Conservation (phyloP, 1,284 basidiomycete genomes). For the Cryptococcus sp. region DNA sequence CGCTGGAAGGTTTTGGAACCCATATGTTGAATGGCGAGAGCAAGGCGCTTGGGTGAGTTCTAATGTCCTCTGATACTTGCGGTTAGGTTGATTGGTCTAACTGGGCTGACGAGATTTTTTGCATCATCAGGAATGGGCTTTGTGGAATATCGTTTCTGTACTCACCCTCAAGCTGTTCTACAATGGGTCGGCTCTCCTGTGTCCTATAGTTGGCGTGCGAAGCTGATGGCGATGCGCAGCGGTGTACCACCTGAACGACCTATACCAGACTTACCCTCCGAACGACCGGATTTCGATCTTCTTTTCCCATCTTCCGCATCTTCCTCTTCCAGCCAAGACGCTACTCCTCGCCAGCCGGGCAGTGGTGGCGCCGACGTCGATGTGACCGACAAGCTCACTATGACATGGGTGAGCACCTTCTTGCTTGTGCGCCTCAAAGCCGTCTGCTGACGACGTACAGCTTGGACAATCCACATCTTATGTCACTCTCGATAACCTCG, state of each 20-base stretch:
- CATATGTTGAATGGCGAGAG: slow-evolving; percentile 58
- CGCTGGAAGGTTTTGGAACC: slow-evolving; percentile 53
- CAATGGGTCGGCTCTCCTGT: slow-evolving; percentile 29
- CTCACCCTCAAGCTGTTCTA: slow-evolving; percentile 50
- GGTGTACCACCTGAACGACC: slow-evolving; percentile 42
- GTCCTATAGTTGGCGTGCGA: too few species aligned
- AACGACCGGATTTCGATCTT: slow-evolving; percentile 45
- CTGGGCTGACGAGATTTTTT: too few species aligned
- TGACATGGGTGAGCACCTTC: slow-evolving; percentile 43
- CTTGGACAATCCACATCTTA: slow-evolving; percentile 56
- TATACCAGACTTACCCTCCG: slow-evolving; percentile 45
- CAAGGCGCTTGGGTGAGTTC: slow-evolving; percentile 55
- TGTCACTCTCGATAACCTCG: slow-evolving; percentile 56
- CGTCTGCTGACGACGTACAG: slow-evolving; percentile 20
- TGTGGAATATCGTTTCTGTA: slow-evolving; percentile 48
- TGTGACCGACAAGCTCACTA: slow-evolving; percentile 47
- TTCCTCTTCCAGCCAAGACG: slow-evolving; percentile 4
- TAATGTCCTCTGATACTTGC: background rate
- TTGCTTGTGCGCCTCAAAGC: background rate
- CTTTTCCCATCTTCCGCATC: slow-evolving; percentile 31
- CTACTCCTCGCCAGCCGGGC: slow-evolving; percentile 5
- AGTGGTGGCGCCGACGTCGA: slow-evolving; percentile 38
- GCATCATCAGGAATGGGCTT: slow-evolving; percentile 44
- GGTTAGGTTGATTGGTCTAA: background rate
- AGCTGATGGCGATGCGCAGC: slow-evolving; percentile 11